phyloP scores from a whole-genome alignment of 2,329 filamentous ascomycete genomes.

The Fusarium mexicanum region DNA sequence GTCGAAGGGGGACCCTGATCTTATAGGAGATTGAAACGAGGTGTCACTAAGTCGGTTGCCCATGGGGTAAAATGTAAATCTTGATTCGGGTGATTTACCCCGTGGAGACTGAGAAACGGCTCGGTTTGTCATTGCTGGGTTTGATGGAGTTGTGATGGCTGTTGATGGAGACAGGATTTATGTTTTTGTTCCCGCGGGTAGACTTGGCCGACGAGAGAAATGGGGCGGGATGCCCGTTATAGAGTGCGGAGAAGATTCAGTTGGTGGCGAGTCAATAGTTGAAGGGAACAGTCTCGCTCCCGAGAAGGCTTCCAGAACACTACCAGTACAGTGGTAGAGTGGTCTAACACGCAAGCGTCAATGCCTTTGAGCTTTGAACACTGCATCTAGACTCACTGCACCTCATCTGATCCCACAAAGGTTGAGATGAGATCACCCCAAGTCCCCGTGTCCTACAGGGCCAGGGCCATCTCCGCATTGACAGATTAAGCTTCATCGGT shows the following conservation, averaged over 20 bases:
- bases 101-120: slow-evolving; percentile 8
- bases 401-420: neutral
- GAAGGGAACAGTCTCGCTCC: neutral
- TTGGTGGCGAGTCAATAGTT: neutral
- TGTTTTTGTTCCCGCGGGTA: neutral
- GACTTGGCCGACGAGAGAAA: neutral
- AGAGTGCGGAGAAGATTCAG: neutral
- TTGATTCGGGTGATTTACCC: slow-evolving; percentile 1
- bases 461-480: neutral
- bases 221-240: neutral
- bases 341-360: neutral
- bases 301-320: neutral
- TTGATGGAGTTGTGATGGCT: neutral
- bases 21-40: neutral
- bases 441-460: neutral
- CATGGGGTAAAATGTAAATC: slow-evolving; percentile 11
- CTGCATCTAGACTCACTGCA: neutral
- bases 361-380: neutral
- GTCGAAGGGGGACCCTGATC: slow-evolving; percentile 3
- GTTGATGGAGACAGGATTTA: neutral
- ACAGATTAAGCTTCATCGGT: neutral
- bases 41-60: neutral
- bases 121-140: neutral
- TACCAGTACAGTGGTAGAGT: too few relatives aligned
- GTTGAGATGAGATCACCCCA: neutral